Evolutionary conservation across 352 stramenopile genomes (phyloP).

Genomic region (Elongisporangium anandrum): DNA sequence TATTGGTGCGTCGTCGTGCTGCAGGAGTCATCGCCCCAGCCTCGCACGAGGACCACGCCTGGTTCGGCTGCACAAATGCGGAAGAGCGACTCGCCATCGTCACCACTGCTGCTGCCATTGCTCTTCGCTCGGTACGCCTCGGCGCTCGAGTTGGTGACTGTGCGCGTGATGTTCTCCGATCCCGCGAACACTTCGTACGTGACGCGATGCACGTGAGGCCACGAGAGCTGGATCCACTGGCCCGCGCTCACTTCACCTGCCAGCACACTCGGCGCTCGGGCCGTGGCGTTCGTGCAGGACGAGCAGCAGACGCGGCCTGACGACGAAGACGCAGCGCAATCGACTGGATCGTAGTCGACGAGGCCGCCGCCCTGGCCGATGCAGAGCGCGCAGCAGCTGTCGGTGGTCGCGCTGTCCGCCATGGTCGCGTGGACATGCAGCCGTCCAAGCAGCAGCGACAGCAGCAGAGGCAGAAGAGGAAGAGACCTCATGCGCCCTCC

Average conservation of each 20-base stretch:
- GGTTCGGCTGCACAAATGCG: neutral
- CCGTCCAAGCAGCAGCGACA: neutral
- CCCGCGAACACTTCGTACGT: neutral
- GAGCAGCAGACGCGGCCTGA: neutral
- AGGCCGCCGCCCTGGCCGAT: neutral
- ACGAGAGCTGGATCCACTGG: neutral
- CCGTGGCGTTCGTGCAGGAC: neutral
- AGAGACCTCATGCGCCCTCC: neutral
- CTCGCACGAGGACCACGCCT: neutral
- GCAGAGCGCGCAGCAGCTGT: neutral
- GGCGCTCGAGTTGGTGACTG: neutral
- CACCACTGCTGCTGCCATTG: neutral
- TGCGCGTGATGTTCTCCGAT: neutral
- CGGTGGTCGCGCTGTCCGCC: neutral
- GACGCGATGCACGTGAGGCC: neutral
- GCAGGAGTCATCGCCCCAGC: neutral
- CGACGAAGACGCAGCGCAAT: neutral
- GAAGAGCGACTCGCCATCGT: neutral
- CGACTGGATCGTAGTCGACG: no score
- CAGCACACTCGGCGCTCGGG: neutral
- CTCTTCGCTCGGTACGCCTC: neutral
- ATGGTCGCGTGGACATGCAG: neutral
- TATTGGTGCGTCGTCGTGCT: neutral
- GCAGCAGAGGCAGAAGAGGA: neutral
- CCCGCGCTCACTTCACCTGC: neutral